Base-by-base conservation (phyloP, 495 filamentous ascomycete genomes). In the Penicillium bialowiezense region DNA sequence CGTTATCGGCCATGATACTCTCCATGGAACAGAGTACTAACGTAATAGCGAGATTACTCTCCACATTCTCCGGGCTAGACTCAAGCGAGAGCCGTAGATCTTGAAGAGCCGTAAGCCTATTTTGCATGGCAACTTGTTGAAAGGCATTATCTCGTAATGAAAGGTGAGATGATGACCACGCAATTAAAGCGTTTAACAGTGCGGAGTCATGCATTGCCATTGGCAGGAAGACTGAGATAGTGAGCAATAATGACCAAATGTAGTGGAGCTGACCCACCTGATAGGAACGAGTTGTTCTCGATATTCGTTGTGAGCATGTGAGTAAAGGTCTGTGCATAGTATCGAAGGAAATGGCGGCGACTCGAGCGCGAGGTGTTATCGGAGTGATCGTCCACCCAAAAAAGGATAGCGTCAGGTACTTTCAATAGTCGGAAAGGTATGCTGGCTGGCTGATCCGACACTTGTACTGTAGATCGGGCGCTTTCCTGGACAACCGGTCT, bases 331-430 rank as follows among this genome's bases (percentile, higher is more conserved):
- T 53, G 51, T 17, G 51, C 47, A 33, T 53, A 53, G 31, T 53
- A 53, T 12, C 51, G 44, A 21, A 53, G 44, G 29, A 53, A 53
- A 48, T 53, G 51, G 7, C 51, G 37, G 13, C 43, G 51, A 34
- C 51, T 53, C 2, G 44, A 53, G 18, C 44, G 32, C 15, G 28
- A 37, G 10, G 51, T 44, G 26, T 39, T 42, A 33, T 53, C 51
- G 21, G 51, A 37, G 47, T 53, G 51, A 18, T 53, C 51, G 38
- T 53, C 44, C 9, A 53, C 51, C 51, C 51, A 53, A 20, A 53
- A 53, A 18, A 53, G 10, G n/a, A 53, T 24, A 0, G 51, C 44
- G 32, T 53, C 51, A 13, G 51, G 50, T 8, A 36, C 23, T 20
- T 19, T 10, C 12, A 31, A 51, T 6, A 51, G 20, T 3, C 48